Evolutionary conservation across 805 yeast species (phyloP).

Genomic region (Starmerella davenportii): DNA sequence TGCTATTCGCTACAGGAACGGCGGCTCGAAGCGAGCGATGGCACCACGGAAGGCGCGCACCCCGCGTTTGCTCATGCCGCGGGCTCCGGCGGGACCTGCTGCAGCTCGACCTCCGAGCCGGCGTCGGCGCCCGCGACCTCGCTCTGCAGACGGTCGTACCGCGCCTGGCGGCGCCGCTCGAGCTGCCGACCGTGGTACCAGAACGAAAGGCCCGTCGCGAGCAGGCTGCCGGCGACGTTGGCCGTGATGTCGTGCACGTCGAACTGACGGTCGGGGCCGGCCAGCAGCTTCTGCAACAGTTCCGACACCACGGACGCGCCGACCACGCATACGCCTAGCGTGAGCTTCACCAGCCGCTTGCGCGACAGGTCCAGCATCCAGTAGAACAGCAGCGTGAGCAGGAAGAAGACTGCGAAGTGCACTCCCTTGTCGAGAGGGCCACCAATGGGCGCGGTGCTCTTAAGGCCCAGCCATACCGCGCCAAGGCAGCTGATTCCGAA

Average conservation of each 20-base stretch:
- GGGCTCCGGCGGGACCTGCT: constrained; percentile 17
- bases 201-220: constrained; percentile 21
- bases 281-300: constrained; percentile 22
- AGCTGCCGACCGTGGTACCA: constrained; percentile 24
- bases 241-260: constrained; percentile 25
- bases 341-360: constrained; percentile 22
- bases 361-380: constrained; percentile 27
- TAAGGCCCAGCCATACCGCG: constrained; percentile 17
- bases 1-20: too few relatives aligned
- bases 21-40: too few relatives aligned
- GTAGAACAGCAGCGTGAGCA: constrained; percentile 25
- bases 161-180: constrained; percentile 19
- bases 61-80: too few relatives aligned
- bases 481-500: constrained; percentile 11
- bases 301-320: constrained; percentile 27
- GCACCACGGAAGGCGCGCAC: too few relatives aligned
- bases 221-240: constrained; percentile 23
- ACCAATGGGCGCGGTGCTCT: constrained; percentile 23
- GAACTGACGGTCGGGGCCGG: constrained; percentile 21
- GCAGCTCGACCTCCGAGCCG: constrained; percentile 13
- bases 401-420: constrained; percentile 24
- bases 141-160: constrained; percentile 19
- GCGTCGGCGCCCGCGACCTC: constrained; percentile 12
- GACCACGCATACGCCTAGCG: constrained; percentile 22
- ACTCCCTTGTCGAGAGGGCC: constrained; percentile 22